Evolutionary conservation across 2,329 filamentous ascomycete genomes (phyloP).

Genomic region (Septoria petroselini): DNA sequence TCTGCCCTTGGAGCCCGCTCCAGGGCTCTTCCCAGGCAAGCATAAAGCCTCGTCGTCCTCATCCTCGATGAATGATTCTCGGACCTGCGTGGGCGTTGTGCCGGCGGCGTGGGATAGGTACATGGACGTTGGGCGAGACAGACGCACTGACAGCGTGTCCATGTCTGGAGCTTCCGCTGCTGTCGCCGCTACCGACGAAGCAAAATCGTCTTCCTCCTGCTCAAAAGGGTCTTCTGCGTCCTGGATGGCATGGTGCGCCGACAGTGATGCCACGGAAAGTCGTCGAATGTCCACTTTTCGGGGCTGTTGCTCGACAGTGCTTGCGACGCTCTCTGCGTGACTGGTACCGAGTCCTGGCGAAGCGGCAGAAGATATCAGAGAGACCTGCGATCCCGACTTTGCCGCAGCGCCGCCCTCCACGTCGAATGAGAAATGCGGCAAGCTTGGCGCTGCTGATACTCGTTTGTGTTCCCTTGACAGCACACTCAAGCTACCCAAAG

Average conservation of each 20-base stretch:
- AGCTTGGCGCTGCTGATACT: conserved; percentile 16
- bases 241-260: conserved; percentile 16
- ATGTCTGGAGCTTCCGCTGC: conserved; percentile 25
- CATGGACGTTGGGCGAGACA: conserved; percentile 21
- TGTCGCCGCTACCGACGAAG: conserved; percentile 27
- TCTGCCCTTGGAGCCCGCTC: not conserved
- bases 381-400: not conserved
- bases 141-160: conserved; percentile 21
- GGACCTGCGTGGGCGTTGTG: conserved; percentile 1
- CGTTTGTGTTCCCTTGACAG: conserved; percentile 6
- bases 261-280: conserved; percentile 19
- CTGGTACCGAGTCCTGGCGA: conserved; percentile 17
- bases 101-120: conserved; percentile 15
- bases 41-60: conserved; percentile 25
- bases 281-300: conserved; percentile 13
- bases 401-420: conserved; percentile 1
- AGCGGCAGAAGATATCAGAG: conserved; percentile 1
- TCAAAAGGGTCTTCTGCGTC: conserved; percentile 33
- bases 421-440: conserved; percentile 13
- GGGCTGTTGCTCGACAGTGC: conserved; percentile 8
- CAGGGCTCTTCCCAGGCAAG: conserved; percentile 15
- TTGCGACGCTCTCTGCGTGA: conserved; percentile 2
- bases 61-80: conserved; percentile 20
- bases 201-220: conserved; percentile 38
- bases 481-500: conserved; percentile 11